Percentiles rank a stretch among this genome's conserved stretches.
Conservation (phyloP, 208 protist species). For the Trypanosoma platydactyli region DNA sequence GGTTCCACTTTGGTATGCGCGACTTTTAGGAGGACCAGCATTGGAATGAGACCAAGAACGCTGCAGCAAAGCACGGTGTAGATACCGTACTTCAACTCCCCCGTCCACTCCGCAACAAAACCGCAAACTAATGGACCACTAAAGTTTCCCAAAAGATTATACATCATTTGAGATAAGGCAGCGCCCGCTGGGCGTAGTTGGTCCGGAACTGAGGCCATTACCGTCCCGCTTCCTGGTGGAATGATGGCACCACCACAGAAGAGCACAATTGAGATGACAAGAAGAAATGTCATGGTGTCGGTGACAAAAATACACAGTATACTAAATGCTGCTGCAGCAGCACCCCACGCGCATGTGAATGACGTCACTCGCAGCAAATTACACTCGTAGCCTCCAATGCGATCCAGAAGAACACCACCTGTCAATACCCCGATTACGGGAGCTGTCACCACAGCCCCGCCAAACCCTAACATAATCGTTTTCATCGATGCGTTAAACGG, state of each 20-base stretch:
- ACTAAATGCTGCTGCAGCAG: constrained; percentile 55
- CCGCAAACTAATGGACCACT: constrained; percentile 87
- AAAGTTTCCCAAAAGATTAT: constrained; percentile 90
- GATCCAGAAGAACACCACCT: constrained; percentile 84
- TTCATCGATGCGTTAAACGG: constrained; percentile 82
- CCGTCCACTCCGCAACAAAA: constrained; percentile 60
- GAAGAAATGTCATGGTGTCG: constrained; percentile 61
- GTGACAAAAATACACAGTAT: constrained; percentile 77
- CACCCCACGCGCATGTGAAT: constrained; percentile 60
- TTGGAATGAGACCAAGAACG: constrained; percentile 58
- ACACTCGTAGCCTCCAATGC: constrained; percentile 79
- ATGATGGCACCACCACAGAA: constrained; percentile 89
- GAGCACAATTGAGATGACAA: constrained; percentile 81
- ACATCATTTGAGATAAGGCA: constrained; percentile 83
- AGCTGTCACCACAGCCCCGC: constrained; percentile 69
- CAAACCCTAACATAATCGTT: constrained; percentile 84
- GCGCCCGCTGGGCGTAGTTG: constrained; percentile 60
- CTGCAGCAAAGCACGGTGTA: constrained; percentile 66
- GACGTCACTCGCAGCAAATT: constrained; percentile 62
- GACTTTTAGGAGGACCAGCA: constrained; percentile 45
- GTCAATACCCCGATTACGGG: constrained; percentile 83
- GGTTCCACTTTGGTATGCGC: constrained; percentile 22
- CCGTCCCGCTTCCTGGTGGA: constrained; percentile 71
- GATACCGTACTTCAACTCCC: constrained; percentile 76
- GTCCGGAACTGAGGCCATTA: constrained; percentile 69